Conservation (phyloP, 768 basidiomycete genomes). For the Asterophora parasitica region DNA sequence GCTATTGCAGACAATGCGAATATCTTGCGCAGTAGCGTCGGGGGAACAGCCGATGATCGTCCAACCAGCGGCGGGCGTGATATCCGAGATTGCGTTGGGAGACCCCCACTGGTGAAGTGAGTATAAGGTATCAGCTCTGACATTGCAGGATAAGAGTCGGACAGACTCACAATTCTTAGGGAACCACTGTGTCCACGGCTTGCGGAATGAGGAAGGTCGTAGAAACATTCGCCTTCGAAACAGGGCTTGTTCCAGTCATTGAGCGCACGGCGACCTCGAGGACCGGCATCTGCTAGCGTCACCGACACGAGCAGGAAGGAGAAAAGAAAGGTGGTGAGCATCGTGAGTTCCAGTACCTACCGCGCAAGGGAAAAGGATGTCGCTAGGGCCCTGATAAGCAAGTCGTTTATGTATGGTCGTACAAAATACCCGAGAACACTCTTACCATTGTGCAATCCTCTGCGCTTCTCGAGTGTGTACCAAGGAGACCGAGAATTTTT, state of each 20-base stretch:
- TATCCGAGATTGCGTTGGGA: slow-evolving; percentile 31
- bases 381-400: too few relatives aligned
- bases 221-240: slow-evolving; percentile 1
- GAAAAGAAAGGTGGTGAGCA: not conserved
- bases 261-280: too few relatives aligned
- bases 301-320: not conserved
- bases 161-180: not conserved
- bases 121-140: not conserved
- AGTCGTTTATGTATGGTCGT: too few relatives aligned
- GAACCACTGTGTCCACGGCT: not conserved
- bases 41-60: slow-evolving; percentile 41
- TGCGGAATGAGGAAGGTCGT: not conserved
- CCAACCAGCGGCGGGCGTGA: slow-evolving; percentile 47
- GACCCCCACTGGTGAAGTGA: slow-evolving; percentile 3
- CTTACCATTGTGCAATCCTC: too few relatives aligned
- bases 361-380: too few relatives aligned
- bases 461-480: too few relatives aligned
- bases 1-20: slow-evolving; percentile 41
- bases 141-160: not conserved
- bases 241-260: too few relatives aligned
- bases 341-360: not conserved
- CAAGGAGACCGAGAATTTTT: too few relatives aligned
- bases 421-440: too few relatives aligned
- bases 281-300: too few relatives aligned
- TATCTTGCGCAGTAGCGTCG: slow-evolving; percentile 33